Conservation (phyloP, 2,329 filamentous ascomycete genomes). For the Colletotrichum paranaense region DNA sequence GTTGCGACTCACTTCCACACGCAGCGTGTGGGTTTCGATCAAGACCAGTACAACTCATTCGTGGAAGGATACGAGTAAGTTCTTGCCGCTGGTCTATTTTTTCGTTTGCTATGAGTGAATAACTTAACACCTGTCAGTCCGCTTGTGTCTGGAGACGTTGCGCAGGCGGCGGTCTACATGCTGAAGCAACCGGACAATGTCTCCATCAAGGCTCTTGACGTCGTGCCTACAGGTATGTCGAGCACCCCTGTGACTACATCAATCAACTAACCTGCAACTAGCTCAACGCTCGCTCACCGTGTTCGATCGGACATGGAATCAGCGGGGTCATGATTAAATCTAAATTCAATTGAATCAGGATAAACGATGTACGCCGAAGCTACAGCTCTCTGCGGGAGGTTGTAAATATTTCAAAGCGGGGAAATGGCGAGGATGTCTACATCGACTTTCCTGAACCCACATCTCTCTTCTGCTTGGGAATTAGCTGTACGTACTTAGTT, state of each 20-base stretch:
- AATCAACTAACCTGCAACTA: background rate
- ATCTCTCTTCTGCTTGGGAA: too few species aligned
- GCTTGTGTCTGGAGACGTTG: slow-evolving; percentile 54
- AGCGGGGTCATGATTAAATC: background rate
- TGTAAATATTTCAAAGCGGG: too few species aligned
- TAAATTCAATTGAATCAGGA: too few species aligned
- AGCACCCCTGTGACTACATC: background rate
- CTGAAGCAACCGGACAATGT: slow-evolving; percentile 49
- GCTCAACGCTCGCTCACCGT: slow-evolving; percentile 45
- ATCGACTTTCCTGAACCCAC: too few species aligned
- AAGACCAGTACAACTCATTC: slow-evolving; percentile 53
- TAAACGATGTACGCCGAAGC: too few species aligned
- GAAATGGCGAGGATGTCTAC: too few species aligned
- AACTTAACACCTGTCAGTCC: slow-evolving; percentile 38
- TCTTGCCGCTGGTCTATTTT: too few species aligned
- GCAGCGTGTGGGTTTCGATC: slow-evolving; percentile 56
- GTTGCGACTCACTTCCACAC: slow-evolving; percentile 61
- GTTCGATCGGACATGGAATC: slow-evolving; percentile 45
- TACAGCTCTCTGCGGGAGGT: too few species aligned
- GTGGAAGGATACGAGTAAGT: slow-evolving; percentile 54
- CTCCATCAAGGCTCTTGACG: slow-evolving; percentile 56
- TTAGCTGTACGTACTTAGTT: too few species aligned
- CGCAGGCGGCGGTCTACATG: slow-evolving; percentile 55
- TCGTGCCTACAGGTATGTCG: slow-evolving; percentile 50
- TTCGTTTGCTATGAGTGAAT: too few species aligned